phyloP scores from a whole-genome alignment of 1,284 basidiomycete species.

The Rhodotorula sp. region DNA sequence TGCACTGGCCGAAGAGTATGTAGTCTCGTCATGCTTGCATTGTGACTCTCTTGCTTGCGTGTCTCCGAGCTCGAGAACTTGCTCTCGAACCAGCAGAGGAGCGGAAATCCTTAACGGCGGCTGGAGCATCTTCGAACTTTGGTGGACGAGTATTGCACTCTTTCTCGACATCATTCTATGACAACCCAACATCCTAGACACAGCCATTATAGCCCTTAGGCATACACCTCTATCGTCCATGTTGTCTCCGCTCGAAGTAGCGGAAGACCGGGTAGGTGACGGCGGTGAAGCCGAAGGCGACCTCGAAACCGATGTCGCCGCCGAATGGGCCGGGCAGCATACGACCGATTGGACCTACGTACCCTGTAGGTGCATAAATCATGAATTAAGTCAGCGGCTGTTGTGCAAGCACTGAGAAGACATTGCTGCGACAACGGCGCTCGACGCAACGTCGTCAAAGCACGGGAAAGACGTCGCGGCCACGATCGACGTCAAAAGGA shows the following conservation, averaged over 20 bases:
- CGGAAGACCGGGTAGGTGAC: constrained; percentile 48
- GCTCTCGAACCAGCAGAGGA: too few species aligned
- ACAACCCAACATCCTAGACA: neutral
- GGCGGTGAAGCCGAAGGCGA: constrained; percentile 47
- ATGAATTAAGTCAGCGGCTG: too few species aligned
- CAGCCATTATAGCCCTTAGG: neutral
- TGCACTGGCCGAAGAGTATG: too few species aligned
- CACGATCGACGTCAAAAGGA: too few species aligned
- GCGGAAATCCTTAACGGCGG: neutral
- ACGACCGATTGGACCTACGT: neutral
- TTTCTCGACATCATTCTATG: neutral
- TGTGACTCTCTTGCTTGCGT: too few species aligned
- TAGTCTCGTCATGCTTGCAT: too few species aligned
- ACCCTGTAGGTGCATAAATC: too few species aligned
- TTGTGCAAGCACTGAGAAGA: too few species aligned
- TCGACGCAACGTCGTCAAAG: too few species aligned
- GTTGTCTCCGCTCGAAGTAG: constrained; percentile 44
- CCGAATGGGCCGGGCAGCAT: neutral
- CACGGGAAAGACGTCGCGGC: too few species aligned
- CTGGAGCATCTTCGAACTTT: neutral
- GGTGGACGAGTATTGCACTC: neutral
- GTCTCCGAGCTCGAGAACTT: too few species aligned
- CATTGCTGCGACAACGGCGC: too few species aligned
- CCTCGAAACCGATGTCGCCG: constrained; percentile 44
- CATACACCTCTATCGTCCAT: constrained; percentile 44